Conservation (phyloP, 164 flowering plant genomes). For the Vitis riparia region DNA sequence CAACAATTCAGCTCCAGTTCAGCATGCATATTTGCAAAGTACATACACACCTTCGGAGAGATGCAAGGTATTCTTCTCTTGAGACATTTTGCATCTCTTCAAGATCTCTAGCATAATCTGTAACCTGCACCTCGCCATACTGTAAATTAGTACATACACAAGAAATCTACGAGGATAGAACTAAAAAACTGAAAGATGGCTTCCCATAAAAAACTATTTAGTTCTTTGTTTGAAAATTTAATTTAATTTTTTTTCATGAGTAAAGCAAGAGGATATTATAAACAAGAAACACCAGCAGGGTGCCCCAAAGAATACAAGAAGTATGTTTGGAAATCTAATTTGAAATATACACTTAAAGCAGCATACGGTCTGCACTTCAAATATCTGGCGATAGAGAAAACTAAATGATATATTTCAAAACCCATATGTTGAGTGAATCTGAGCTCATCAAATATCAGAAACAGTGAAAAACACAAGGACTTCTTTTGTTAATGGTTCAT, state of each 20-base stretch:
- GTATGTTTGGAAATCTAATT: background rate
- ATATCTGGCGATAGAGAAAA: background rate
- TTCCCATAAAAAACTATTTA: too few relatives aligned
- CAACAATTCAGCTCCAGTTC: background rate
- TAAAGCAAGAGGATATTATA: too few relatives aligned
- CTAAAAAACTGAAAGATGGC: background rate
- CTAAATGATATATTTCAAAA: background rate
- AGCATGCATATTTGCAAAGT: constrained; percentile 1
- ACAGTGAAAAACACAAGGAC: background rate
- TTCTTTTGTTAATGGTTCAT: background rate
- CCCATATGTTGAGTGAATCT: background rate
- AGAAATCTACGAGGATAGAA: background rate
- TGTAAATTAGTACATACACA: constrained; percentile 5
- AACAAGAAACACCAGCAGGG: too few relatives aligned
- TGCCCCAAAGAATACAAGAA: too few relatives aligned
- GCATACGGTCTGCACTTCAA: background rate
- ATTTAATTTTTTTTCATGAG: too few relatives aligned
- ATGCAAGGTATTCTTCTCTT: constrained; percentile 95
- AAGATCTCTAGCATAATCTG: constrained; percentile 92
- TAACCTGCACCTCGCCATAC: constrained; percentile 62
- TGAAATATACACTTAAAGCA: background rate
- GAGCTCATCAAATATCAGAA: background rate
- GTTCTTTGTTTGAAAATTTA: too few relatives aligned
- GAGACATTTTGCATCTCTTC: constrained; percentile 96
- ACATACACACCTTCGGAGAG: constrained; percentile 74